These are phyloP conservation scores for Glomus cerebriforme DNA, from an alignment of 192 early-diverging fungal genomes.

Conservation along the genomic window DNA sequence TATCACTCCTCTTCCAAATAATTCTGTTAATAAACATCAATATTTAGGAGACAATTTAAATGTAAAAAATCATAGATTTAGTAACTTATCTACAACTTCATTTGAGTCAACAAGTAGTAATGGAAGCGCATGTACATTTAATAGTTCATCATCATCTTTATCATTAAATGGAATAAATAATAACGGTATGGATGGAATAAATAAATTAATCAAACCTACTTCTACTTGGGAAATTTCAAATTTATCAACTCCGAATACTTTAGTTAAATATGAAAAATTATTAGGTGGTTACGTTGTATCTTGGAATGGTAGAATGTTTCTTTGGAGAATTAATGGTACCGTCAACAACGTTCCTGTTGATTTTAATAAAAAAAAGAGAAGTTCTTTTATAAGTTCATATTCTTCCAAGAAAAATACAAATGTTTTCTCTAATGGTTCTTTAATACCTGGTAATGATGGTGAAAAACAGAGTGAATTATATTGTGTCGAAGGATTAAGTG, in stretches of 20 bases:
- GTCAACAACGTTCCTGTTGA: not conserved
- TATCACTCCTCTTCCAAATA: not conserved
- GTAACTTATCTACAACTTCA: not conserved
- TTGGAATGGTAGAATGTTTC: constrained; percentile 7
- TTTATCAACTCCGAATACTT: not conserved
- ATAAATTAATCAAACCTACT: not conserved
- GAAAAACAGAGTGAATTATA: not conserved
- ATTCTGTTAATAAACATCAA: not conserved
- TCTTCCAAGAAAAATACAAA: not conserved
- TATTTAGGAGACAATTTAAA: not conserved
- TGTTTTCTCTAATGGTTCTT: not conserved
- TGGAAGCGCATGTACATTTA: not conserved
- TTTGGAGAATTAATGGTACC: not conserved
- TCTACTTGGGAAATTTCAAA: not conserved
- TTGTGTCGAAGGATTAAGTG: constrained; percentile 3
- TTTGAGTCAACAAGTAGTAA: not conserved
- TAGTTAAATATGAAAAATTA: not conserved
- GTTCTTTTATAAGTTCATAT: not conserved
- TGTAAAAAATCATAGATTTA: not conserved
- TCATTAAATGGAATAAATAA: not conserved
- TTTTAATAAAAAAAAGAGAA: not conserved
- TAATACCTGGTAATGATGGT: not conserved
- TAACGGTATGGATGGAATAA: not conserved
- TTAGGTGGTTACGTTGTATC: not conserved
- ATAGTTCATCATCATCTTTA: not conserved